Evolutionary conservation across 805 yeast genomes (phyloP).

Genomic region (Wickerhamomyces chaumierensis): DNA sequence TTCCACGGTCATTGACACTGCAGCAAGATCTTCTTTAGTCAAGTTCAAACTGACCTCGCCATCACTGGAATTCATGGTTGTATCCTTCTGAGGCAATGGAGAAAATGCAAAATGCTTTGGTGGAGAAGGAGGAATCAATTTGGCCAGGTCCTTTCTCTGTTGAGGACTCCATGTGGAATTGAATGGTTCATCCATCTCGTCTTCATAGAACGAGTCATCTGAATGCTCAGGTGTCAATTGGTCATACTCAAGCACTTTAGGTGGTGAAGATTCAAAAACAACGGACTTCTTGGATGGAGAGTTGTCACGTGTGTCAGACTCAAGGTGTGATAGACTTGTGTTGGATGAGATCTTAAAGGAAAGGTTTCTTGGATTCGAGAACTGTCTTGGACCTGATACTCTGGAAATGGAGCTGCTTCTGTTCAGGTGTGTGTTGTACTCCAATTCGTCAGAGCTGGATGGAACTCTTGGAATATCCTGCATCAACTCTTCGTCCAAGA

Average conservation of each 20-base stretch:
- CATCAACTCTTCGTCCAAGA: constrained; percentile 7
- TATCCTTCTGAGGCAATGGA: constrained; percentile 16
- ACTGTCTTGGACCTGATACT: constrained; percentile 20
- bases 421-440: constrained; percentile 19
- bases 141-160: constrained; percentile 5
- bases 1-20: constrained; percentile 23
- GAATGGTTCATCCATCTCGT: constrained; percentile 1
- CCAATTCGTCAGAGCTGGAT: constrained; percentile 24
- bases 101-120: constrained; percentile 19
- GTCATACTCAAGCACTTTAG: constrained; percentile 25
- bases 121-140: constrained; percentile 27
- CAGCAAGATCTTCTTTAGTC: constrained; percentile 18
- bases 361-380: constrained; percentile 14
- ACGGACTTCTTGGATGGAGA: constrained; percentile 28
- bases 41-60: constrained; percentile 17
- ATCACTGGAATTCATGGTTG: constrained; percentile 16
- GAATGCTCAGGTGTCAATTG: constrained; percentile 17
- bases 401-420: constrained; percentile 18
- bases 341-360: constrained; percentile 11
- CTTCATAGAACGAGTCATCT: constrained; percentile 11
- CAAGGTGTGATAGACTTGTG: constrained; percentile 4
- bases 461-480: constrained; percentile 17
- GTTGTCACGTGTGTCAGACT: neutral
- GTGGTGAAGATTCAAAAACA: constrained; percentile 27
- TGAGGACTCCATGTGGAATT: neutral